phyloP scores from a whole-genome alignment of 768 basidiomycete genomes.

The Boletus patriciae region DNA sequence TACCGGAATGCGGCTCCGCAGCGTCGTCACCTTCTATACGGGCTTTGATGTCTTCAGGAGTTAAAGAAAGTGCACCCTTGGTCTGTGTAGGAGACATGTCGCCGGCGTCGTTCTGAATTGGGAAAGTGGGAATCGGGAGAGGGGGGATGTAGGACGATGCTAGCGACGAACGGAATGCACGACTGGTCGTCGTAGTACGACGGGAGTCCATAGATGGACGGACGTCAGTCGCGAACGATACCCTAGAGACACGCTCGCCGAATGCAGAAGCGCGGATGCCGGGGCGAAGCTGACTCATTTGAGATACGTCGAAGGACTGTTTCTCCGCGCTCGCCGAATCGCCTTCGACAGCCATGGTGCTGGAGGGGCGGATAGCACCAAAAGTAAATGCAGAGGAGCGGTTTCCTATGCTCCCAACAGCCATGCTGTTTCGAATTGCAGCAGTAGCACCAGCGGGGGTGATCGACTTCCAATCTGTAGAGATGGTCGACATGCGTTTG shows the following conservation, averaged over 20 bases:
- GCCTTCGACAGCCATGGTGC: conserved; percentile 45
- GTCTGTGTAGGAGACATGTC: conserved; percentile 47
- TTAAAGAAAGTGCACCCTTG: conserved; percentile 43
- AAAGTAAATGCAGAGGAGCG: conserved; percentile 56
- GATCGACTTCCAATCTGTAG: conserved; percentile 74
- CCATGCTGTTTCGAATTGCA: conserved; percentile 71
- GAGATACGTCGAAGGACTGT: conserved; percentile 39
- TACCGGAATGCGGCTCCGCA: conserved; percentile 35
- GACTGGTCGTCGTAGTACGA: conserved; percentile 42
- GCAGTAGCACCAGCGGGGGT: conserved; percentile 67
- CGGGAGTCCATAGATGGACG: conserved; percentile 48
- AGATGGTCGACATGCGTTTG: conserved; percentile 82
- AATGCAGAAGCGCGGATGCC: conserved; percentile 53
- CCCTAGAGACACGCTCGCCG: conserved; percentile 54
- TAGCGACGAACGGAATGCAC: conserved; percentile 46
- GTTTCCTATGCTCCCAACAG: conserved; percentile 37
- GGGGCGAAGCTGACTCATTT: conserved; percentile 50
- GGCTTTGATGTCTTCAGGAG: conserved; percentile 61
- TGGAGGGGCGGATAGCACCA: conserved; percentile 52
- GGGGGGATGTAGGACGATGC: conserved; percentile 43
- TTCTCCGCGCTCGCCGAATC: conserved; percentile 36
- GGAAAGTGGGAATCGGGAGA: conserved; percentile 31
- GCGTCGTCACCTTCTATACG: conserved; percentile 42
- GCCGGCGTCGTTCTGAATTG: conserved; percentile 25
- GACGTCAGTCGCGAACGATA: conserved; percentile 68